Base-by-base conservation (phyloP, 768 basidiomycete species). In the Xerocomus potaroensis region DNA sequence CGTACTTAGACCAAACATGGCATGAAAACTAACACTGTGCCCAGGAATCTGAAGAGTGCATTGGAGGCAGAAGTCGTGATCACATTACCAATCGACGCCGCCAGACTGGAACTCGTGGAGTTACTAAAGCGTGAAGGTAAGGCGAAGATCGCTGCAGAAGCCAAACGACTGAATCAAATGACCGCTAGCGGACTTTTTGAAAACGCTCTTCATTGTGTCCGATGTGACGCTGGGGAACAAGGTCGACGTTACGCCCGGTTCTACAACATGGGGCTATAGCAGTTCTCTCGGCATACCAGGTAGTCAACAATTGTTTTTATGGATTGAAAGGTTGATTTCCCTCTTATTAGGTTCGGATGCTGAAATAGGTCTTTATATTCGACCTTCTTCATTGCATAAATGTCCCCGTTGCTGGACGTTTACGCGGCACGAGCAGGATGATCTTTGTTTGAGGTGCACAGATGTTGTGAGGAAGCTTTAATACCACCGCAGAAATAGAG, bases 341-440 rank as follows among this genome's bases (percentile, higher is more conserved):
- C 26, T 16, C 11, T n/a, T 27, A 1, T 22, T 41, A 55, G 58
- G 51, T 11, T 56, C 49, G 32, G 48, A 45, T 24, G 45, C 42
- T 18, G 51, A 50, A 11, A 48, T 83, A 3, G 68, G 64, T 0
- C 67, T 91, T 43, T 74, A 76, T 12, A 70, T 88, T n/a, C 72
- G 73, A 15, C 84, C 88, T 14, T 79, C 90, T 10, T 68, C 64
- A 4, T 50, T 66, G 42, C 59, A 70, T 18, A 94, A 95, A 63
- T 98, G 95, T 62, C 89, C 92, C 19, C 78, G 94, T 14, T 98
- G 95, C 64, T 96, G 94, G 92, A 84, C 80, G 6, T 85, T 76
- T 61, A 83, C 81, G 2, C 74, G 84, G 12, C 54, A 62, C 10
- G 61, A 70, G 32, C 63, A 71, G 11, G 74, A 81, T 15, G 60